Conservation (phyloP, 163 green algal species). For the Volvox carteri region DNA sequence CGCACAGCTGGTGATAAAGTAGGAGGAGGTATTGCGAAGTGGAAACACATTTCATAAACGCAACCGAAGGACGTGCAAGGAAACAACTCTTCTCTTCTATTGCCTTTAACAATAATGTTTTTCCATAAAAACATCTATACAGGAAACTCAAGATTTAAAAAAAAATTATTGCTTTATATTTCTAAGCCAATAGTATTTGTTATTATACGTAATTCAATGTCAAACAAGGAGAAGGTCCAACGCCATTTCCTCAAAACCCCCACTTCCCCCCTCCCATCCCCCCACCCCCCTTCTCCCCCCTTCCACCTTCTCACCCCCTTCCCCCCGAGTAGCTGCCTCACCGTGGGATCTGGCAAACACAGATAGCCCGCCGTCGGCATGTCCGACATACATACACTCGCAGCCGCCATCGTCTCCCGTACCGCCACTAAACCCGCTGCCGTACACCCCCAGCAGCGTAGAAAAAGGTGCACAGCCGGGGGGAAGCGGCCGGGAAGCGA, state of each 20-base stretch:
- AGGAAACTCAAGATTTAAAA: too few relatives aligned
- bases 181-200: background rate
- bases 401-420: constrained; percentile 71
- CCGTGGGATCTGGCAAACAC: constrained; percentile 38
- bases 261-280: background rate
- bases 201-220: background rate
- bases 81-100: too few relatives aligned
- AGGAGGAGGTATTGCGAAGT: too few relatives aligned
- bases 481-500: constrained; percentile 48
- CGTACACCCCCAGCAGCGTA: constrained; percentile 77
- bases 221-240: background rate
- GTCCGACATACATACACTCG: constrained; percentile 75
- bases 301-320: background rate
- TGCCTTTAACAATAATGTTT: too few relatives aligned
- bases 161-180: background rate
- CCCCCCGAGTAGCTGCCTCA: background rate
- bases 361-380: constrained; percentile 74
- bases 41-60: too few relatives aligned
- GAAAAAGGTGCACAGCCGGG: constrained; percentile 65
- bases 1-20: too few relatives aligned
- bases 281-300: background rate
- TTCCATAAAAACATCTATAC: too few relatives aligned
- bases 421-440: constrained; percentile 50
- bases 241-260: background rate
- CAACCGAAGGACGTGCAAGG: too few relatives aligned